A percentile compares a stretch with the other conserved stretches of the same genome.
Evolutionary conservation across 306 rosid genomes (phyloP).

Genomic region (Prunus mongolica): DNA sequence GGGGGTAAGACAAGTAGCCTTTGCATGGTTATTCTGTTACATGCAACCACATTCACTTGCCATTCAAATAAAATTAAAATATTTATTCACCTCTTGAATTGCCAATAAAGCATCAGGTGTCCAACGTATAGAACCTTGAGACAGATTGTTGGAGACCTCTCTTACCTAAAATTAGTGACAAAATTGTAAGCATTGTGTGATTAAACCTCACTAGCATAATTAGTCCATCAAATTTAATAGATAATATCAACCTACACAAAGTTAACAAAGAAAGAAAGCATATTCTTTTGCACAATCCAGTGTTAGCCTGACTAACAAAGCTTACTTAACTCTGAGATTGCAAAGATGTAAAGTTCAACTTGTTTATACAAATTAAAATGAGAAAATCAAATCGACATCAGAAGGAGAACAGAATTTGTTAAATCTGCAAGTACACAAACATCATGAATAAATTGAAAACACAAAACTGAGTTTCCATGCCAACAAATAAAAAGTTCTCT

Average conservation of each 20-base stretch:
- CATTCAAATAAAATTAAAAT: constrained; percentile 20
- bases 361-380: background rate
- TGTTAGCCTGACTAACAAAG: background rate
- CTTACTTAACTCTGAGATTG: background rate
- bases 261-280: background rate
- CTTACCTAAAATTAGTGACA: constrained; percentile 44
- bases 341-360: background rate
- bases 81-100: constrained; percentile 65
- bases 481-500: background rate
- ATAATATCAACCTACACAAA: background rate
- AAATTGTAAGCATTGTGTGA: background rate
- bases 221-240: constrained; percentile 1
- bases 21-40: constrained; percentile 3
- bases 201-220: background rate
- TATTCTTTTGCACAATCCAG: background rate
- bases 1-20: background rate
- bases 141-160: constrained; percentile 40
- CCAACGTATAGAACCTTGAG: constrained; percentile 54
- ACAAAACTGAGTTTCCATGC: background rate
- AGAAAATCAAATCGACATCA: background rate
- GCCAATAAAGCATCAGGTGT: constrained; percentile 67
- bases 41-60: constrained; percentile 2
- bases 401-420: background rate
- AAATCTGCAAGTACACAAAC: background rate
- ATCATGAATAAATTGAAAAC: background rate